Evolutionary conservation across 805 yeast species (phyloP), one percentile per base, ranked within the genome.

Genomic region (Cyberlindnera nakhonratchasimensis): DNA sequence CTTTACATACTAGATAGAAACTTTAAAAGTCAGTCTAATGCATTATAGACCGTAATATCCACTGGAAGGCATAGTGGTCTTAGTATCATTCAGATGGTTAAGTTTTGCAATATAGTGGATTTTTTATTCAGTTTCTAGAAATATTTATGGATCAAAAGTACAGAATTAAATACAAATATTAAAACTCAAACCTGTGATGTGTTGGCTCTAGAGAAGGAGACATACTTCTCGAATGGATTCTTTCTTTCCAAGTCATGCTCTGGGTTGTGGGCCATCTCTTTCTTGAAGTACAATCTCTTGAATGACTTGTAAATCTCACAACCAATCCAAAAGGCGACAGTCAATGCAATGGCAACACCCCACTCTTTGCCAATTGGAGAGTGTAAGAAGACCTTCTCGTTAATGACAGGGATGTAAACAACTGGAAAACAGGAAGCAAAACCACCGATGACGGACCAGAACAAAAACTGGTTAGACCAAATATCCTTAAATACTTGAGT

Each of bases 381-480:
- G 62, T 87, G 96, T 53, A 81, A 67, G 60, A 87, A 87, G 8
- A 87, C 95, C 48, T 75, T 73, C 34, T 71, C 66, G 62, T 87
- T 87, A 58, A 87, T 86, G n/a, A 84, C 95, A 6, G 96, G 96
- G 50, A 87, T 87, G 63, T 86, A 86, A 29, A 86, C 78, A 16
- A 86, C 83, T 32, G 95, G 95, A 74, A 87, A 81, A 4, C 84
- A 80, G 2, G 87, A 72, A 12, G 74, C 62, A 47, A 83, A 75
- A 2, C 93, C 96, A 39, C 75, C 66, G 26, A 82, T 58, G 34
- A 87, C 76, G 1, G 95, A 85, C 89, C 90, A 86, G 68, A 86
- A 83, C 56, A 87, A 69, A 50, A 87, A 79, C 62, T 83, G 77
- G 64, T 87, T 87, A 12, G 65, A 64, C 86, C 88, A 85, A 33